Base-by-base conservation (phyloP, 352 stramenopile genomes). In the Elongisporangium undulatum region DNA sequence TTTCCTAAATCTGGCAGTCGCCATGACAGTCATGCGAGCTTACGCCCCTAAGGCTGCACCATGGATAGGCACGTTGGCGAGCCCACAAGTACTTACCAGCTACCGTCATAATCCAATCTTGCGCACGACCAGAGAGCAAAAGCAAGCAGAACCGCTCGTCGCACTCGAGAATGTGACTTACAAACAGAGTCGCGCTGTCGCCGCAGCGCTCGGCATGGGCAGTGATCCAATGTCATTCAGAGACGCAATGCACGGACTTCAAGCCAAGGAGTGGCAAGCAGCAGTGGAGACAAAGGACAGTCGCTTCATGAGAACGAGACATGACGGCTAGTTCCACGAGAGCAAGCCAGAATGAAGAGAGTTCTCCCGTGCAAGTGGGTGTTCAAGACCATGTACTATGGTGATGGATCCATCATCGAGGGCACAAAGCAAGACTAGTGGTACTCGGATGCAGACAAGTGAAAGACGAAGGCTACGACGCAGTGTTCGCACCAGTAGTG, bases 351-450 rank as follows among this genome's bases (percentile, higher is more conserved):
- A 53, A 2, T 57, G 49, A n/a, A 56, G 52, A 34, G 8, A 34
- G 26, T 34, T 8, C 8, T 67, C 6, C 59, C 62, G 10, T 67
- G 48, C 2, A 55, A 56, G 4, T 68, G 62, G 53, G 29, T 68
- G n/a, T 68, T 64, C 38, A 61, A 64, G 7, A 53, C 58, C 1
- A 64, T 63, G 16, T 58, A 59, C 6, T 24, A 64, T 48, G 62
- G 48, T 9, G 16, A 49, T 4, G 56, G 61, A 2, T 59, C 49
- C 15, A 26, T 60, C 1, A 48, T n/a, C n/a, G 56, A 48, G 19
- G 52, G n/a, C 63, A 64, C 23, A 68, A 68, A 38, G 34, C 62
- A 0, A 3, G 56, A 45, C 23, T 68, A 6, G 53, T 68, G 1
- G 54, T 68, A 17, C 45, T 53, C n/a, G 62, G 52, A 3, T 68